Evolutionary conservation across 2,329 filamentous ascomycete genomes (phyloP).

Genomic region (Trichoderma aggressivum): DNA sequence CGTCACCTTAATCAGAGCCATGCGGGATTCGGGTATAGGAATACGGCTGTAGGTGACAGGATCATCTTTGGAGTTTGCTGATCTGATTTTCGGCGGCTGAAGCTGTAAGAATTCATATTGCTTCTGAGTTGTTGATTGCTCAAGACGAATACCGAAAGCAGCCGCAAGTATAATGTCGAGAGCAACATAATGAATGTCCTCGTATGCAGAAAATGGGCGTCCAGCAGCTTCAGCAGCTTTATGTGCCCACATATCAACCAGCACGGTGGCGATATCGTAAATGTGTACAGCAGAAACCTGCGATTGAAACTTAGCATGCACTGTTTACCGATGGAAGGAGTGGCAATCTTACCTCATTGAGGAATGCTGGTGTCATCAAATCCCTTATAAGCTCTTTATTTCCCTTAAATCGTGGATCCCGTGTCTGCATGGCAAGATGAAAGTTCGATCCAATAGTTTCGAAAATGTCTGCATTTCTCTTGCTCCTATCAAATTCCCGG

Average conservation of each 20-base stretch:
- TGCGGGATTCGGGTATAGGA: not conserved
- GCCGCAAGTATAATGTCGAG: conserved; percentile 1
- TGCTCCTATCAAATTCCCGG: not conserved
- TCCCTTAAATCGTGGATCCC: not conserved
- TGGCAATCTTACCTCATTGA: not conserved
- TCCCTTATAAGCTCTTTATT: not conserved
- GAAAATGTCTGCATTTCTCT: not conserved
- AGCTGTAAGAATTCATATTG: conserved; percentile 1
- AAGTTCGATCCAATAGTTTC: not conserved
- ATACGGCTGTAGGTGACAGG: not conserved
- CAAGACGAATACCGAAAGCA: not conserved
- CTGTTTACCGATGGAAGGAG: too few species aligned
- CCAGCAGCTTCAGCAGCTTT: not conserved
- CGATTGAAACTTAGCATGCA: not conserved
- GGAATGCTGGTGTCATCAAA: not conserved
- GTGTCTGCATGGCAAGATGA: not conserved
- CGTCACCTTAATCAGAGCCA: not conserved
- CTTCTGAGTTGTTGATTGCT: not conserved
- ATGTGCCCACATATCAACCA: not conserved
- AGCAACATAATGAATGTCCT: not conserved
- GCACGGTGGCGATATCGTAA: not conserved
- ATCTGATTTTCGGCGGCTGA: not conserved
- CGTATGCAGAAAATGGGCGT: not conserved
- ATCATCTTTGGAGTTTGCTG: not conserved
- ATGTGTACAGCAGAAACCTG: conserved; percentile 1